Evolutionary conservation across 108 stramenopile species (phyloP).

Genomic region (Nitzschia sp.): DNA sequence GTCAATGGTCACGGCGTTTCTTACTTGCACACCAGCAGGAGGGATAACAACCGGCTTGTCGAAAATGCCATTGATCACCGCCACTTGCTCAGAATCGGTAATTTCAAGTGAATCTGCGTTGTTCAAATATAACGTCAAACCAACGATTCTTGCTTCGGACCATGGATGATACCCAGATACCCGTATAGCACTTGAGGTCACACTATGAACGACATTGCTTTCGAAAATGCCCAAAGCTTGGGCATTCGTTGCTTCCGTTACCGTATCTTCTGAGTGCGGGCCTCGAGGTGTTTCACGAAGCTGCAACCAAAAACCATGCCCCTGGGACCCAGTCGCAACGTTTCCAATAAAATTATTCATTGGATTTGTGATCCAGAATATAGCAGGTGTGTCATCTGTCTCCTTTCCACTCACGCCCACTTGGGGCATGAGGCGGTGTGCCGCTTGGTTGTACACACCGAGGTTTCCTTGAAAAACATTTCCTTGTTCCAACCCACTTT

Average conservation of each 20-base stretch:
- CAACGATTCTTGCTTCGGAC: neutral
- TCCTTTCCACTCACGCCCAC: conserved; percentile 4
- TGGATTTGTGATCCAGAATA: conserved; percentile 25
- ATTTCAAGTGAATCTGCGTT: neutral
- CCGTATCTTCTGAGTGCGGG: neutral
- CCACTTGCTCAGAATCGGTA: neutral
- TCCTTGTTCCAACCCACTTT: conserved; percentile 35
- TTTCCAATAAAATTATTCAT: conserved; percentile 26
- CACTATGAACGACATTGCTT: neutral
- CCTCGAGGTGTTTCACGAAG: conserved; percentile 6
- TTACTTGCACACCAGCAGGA: neutral
- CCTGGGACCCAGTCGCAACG: conserved; percentile 33
- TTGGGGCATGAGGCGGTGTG: neutral
- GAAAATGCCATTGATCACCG: neutral
- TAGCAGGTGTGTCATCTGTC: conserved; percentile 14
- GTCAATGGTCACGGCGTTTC: neutral
- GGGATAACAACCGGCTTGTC: neutral
- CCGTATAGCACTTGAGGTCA: neutral
- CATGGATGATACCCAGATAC: neutral
- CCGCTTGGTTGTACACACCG: conserved; percentile 17
- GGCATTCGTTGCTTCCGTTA: neutral
- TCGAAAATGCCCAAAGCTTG: neutral
- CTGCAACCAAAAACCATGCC: conserved; percentile 36
- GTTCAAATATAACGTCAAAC: neutral
- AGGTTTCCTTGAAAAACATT: conserved; percentile 41